Conservation (phyloP, 768 basidiomycete genomes). For the Clitopilus hobsonii region DNA sequence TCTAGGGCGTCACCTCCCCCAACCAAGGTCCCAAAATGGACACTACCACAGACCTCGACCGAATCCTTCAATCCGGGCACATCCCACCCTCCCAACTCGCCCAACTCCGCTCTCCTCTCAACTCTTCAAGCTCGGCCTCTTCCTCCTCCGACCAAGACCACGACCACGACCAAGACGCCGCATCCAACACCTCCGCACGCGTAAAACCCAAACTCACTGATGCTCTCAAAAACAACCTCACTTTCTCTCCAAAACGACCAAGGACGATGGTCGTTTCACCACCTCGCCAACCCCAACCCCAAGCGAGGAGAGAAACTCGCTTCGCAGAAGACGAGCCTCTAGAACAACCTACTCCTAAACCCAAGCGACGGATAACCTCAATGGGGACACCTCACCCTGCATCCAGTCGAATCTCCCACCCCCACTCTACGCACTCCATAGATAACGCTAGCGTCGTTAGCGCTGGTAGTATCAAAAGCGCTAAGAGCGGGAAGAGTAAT, state of each 20-base stretch:
- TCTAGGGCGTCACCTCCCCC: background rate
- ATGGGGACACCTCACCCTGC: background rate
- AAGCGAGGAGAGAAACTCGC: background rate
- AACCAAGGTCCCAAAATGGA: slow-evolving; percentile 30
- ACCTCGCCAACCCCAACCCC: background rate
- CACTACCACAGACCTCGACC: slow-evolving; percentile 57
- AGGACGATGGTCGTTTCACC: background rate
- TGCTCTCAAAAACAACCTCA: slow-evolving; percentile 33
- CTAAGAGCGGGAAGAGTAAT: background rate
- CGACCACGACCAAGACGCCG: slow-evolving; percentile 9
- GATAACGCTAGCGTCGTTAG: background rate
- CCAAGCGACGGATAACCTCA: slow-evolving; percentile 21
- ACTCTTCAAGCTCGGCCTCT: slow-evolving; percentile 43
- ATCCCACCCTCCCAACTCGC: slow-evolving; percentile 20
- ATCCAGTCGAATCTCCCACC: slow-evolving; percentile 12
- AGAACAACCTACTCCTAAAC: slow-evolving; percentile 27
- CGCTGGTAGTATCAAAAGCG: background rate
- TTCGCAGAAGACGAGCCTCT: background rate
- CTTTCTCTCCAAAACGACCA: slow-evolving; percentile 64
- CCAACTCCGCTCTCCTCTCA: slow-evolving; percentile 41
- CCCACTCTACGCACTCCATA: slow-evolving; percentile 12
- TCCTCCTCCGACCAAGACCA: slow-evolving; percentile 36
- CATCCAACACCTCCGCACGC: background rate
- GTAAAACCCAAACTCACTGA: slow-evolving; percentile 57
- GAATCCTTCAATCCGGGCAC: slow-evolving; percentile 52